Percentiles rank a stretch among this genome's conserved stretches.
phyloP scores from a whole-genome alignment of 2,329 filamentous ascomycete species.

The Pseudogymnoascus pannorum region DNA sequence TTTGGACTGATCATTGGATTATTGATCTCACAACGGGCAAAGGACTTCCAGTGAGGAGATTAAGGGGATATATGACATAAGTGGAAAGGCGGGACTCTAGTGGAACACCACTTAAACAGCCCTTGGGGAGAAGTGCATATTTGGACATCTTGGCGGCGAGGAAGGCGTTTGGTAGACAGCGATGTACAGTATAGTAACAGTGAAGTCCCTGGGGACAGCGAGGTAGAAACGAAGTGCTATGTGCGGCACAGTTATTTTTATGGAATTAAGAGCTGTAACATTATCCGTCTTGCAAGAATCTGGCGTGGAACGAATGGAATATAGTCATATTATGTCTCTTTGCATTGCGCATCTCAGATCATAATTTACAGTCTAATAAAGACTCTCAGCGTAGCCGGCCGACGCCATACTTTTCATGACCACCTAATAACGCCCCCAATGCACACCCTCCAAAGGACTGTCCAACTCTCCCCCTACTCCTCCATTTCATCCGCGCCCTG shows the following conservation, averaged over 20 bases:
- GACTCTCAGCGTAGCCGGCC: neutral
- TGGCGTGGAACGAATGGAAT: neutral
- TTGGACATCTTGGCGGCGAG: slow-evolving; percentile 6
- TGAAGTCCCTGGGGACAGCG: neutral
- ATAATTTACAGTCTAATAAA: slow-evolving; percentile 7
- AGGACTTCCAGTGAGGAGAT: slow-evolving; percentile 49
- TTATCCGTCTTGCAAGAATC: neutral
- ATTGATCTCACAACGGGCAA: slow-evolving; percentile 75
- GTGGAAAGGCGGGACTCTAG: neutral
- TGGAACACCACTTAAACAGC: neutral
- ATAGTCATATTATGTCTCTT: slow-evolving; percentile 8
- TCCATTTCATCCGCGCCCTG: slow-evolving; percentile 53
- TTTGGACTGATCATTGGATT: slow-evolving; percentile 95
- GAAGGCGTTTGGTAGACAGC: slow-evolving; percentile 8
- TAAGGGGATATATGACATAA: neutral
- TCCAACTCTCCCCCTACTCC: slow-evolving; percentile 36
- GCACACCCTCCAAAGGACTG: neutral
- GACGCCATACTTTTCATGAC: slow-evolving; percentile 8
- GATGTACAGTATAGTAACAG: slow-evolving; percentile 8
- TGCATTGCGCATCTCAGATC: slow-evolving; percentile 5
- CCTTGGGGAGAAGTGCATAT: neutral
- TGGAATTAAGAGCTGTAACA: slow-evolving; percentile 6
- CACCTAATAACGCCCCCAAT: slow-evolving; percentile 4
- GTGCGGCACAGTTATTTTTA: slow-evolving; percentile 2
- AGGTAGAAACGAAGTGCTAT: neutral